Evolutionary conservation across 2,329 filamentous ascomycete genomes (phyloP), one percentile per base, ranked within the genome.

Genomic region (Chaetomium olivaceum): DNA sequence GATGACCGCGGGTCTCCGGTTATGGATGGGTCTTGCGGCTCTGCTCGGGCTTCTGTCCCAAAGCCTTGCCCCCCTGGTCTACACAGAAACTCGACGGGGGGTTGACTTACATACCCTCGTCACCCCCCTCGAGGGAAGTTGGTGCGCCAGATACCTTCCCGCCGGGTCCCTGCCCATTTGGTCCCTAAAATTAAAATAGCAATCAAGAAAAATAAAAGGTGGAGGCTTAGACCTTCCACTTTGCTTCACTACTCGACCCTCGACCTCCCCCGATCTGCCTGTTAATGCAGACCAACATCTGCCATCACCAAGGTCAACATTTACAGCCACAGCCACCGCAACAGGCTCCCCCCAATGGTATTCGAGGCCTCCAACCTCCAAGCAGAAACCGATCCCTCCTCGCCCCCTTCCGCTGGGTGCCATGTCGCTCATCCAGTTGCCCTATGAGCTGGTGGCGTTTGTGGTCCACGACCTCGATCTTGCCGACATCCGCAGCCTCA

Each of bases 401-500:
- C 16, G 39, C 51, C 25, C 25, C 51, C 51, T 19, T 16, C 25
- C 2, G 5, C 51, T 29, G 29, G 19, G 14, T 8, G 21, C 14
- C 59, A 78, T 79, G 75, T 73, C 74, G 58, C 70, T 80, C 25
- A 65, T 74, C 43, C 69, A 65, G 19, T 65, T 91, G 14, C 88
- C 89, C 0, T 87, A 85, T 72, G 89, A 91, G 75, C 79, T 91
- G n/a, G 76, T 90, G 31, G 84, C 84, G 58, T 81, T 84, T 60
- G 82, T 91, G 60, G 80, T 83, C 8, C 78, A 78, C 7, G 76
- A 80, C 63, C 79, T 91, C 43, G 79, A 83, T 21, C 76, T 88
- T 29, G 81, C 86, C 56, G 87, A 90, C 69, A 80, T 86, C 48
- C 81, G 87, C 65, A 80, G 83, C 67, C 76, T 91, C 52, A 82